Evolutionary conservation across 2,329 filamentous ascomycete species (phyloP).

Genomic region (Penicillium sp.): DNA sequence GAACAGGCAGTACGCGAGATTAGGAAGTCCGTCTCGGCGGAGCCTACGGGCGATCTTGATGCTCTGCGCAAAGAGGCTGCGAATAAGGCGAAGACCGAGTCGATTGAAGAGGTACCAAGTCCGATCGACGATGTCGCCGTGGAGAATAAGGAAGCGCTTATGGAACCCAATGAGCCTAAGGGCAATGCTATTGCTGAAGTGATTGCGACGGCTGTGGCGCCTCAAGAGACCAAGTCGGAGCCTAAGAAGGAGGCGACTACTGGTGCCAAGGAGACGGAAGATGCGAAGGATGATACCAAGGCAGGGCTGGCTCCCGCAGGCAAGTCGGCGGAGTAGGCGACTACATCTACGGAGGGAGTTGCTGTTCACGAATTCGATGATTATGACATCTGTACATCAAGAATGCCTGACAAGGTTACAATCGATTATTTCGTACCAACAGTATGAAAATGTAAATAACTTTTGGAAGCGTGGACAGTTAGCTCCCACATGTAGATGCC

Average conservation of each 20-base stretch:
- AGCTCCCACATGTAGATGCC: constrained; percentile 9
- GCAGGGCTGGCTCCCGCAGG: background rate
- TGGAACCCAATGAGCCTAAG: constrained; percentile 6
- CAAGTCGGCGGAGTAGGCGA: constrained; percentile 11
- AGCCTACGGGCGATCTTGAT: constrained; percentile 22
- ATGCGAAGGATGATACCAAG: constrained; percentile 12
- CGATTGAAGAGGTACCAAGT: constrained; percentile 22
- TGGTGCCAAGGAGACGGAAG: background rate
- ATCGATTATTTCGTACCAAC: background rate
- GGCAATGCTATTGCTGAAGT: constrained; percentile 4
- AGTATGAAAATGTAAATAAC: constrained; percentile 1
- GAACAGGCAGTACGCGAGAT: constrained; percentile 37
- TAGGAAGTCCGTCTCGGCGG: constrained; percentile 35
- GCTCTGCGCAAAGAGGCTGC: constrained; percentile 30
- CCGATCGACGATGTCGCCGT: background rate
- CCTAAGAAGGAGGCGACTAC: background rate
- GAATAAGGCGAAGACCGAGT: constrained; percentile 21
- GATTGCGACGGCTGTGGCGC: constrained; percentile 1
- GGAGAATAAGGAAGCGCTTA: constrained; percentile 2
- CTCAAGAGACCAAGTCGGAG: background rate
- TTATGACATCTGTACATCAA: constrained; percentile 20
- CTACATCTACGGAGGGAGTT: constrained; percentile 4
- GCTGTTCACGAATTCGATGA: constrained; percentile 13
- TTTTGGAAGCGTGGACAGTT: background rate
- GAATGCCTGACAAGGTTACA: constrained; percentile 1